Conservation (phyloP, 2,329 filamentous ascomycete genomes). For the Bipolaris bicolor region DNA sequence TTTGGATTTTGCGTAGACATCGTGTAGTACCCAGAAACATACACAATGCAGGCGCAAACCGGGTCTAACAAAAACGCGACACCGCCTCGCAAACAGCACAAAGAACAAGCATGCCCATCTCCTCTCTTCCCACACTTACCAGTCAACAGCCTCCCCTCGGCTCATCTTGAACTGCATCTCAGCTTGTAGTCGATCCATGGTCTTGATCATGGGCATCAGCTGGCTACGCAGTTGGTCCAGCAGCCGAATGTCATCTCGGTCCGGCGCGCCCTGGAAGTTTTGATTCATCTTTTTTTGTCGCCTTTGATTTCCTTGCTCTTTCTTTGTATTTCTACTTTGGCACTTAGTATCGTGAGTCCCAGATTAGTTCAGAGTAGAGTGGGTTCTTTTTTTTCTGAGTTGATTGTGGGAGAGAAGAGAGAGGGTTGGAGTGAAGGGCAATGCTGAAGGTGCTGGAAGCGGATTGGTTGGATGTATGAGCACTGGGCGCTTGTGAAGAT, state of each 20-base stretch:
- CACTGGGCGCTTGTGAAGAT: neutral
- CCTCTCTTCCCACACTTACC: conserved; percentile 19
- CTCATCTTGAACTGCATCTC: conserved; percentile 30
- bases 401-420: neutral
- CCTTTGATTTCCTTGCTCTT: conserved; percentile 5
- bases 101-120: neutral
- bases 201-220: conserved; percentile 34
- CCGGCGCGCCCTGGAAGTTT: conserved; percentile 33
- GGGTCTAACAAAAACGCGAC: neutral
- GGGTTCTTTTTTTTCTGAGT: neutral
- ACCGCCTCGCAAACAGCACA: neutral
- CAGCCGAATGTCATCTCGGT: conserved; percentile 30
- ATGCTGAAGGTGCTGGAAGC: conserved; percentile 1
- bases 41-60: neutral
- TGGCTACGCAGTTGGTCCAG: conserved; percentile 33
- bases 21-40: neutral
- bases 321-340: neutral
- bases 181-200: conserved; percentile 29
- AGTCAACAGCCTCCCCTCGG: conserved; percentile 26
- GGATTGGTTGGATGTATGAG: conserved; percentile 10
- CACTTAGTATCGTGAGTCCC: too few species aligned
- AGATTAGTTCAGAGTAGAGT: neutral
- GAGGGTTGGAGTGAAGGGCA: conserved; percentile 1
- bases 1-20: neutral
- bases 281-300: conserved; percentile 32